phyloP scores from a whole-genome alignment of 306 rosid genomes.

The Betula pendula region DNA sequence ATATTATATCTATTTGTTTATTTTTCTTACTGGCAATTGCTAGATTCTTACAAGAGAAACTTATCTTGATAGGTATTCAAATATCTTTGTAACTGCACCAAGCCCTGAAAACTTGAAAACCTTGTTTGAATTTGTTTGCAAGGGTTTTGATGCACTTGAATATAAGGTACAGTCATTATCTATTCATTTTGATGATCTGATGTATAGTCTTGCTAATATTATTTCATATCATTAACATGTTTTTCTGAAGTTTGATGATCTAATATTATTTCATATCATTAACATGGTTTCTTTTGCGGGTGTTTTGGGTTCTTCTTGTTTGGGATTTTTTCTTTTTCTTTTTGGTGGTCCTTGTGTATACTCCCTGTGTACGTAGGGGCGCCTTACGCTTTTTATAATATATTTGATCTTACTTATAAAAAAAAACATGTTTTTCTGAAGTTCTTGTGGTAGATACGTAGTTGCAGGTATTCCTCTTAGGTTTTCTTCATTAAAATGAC shows the following conservation, averaged over 20 bases:
- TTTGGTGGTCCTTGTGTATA: no score
- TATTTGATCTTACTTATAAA: no score
- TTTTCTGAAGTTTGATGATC: not conserved
- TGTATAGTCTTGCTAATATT: constrained; percentile 4
- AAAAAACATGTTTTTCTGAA: constrained; percentile 7
- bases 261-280: no score
- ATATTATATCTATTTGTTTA: not conserved
- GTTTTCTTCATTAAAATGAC: no score
- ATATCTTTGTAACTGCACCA: constrained; percentile 94
- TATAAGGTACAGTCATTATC: constrained; percentile 65
- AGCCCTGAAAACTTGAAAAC: constrained; percentile 93
- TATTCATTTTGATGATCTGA: constrained; percentile 18
- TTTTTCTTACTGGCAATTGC: not conserved
- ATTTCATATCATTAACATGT: not conserved
- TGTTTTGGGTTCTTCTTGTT: no score
- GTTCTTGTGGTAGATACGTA: not conserved
- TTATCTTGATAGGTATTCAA: constrained; percentile 72
- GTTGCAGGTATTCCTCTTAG: no score
- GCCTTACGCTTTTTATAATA: no score
- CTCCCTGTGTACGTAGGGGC: no score
- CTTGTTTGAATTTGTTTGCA: constrained; percentile 79
- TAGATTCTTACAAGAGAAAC: constrained; percentile 30
- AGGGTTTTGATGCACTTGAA: constrained; percentile 73
- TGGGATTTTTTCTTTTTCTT: no score
- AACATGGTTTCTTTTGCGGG: no score